Evolutionary conservation across 2,329 filamentous ascomycete genomes (phyloP).

Genomic region (Venturiaceae sp.): DNA sequence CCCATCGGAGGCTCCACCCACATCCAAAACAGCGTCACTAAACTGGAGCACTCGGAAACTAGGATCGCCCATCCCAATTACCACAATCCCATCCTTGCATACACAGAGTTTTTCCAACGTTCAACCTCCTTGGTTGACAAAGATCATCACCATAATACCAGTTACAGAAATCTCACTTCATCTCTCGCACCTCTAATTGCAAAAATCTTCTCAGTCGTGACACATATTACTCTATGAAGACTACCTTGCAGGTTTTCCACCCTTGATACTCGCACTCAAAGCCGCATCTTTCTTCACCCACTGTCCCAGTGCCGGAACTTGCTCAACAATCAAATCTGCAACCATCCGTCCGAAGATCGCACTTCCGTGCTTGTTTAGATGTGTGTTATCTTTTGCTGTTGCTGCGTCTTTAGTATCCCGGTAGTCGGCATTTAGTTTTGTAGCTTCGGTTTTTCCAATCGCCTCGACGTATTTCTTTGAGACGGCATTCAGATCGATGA

Average conservation of each 20-base stretch:
- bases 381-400: constrained; percentile 39
- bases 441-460: constrained; percentile 38
- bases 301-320: constrained; percentile 22
- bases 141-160: neutral
- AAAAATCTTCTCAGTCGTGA: neutral
- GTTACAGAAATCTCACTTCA: neutral
- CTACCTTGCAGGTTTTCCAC: neutral
- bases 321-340: constrained; percentile 36
- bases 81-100: neutral
- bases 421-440: constrained; percentile 34
- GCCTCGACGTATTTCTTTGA: constrained; percentile 40
- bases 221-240: neutral
- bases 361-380: constrained; percentile 44
- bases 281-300: neutral
- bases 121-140: neutral
- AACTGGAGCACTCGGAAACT: neutral
- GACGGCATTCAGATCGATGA: constrained; percentile 42
- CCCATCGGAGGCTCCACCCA: neutral
- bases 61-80: neutral
- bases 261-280: neutral
- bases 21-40: neutral
- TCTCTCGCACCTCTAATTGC: neutral
- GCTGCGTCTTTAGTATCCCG: neutral
- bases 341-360: constrained; percentile 50
- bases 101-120: too few species aligned